These are phyloP conservation scores for Akanthomyces lecanii DNA, from an alignment of 2,329 filamentous ascomycete species.

Conservation along the genomic window DNA sequence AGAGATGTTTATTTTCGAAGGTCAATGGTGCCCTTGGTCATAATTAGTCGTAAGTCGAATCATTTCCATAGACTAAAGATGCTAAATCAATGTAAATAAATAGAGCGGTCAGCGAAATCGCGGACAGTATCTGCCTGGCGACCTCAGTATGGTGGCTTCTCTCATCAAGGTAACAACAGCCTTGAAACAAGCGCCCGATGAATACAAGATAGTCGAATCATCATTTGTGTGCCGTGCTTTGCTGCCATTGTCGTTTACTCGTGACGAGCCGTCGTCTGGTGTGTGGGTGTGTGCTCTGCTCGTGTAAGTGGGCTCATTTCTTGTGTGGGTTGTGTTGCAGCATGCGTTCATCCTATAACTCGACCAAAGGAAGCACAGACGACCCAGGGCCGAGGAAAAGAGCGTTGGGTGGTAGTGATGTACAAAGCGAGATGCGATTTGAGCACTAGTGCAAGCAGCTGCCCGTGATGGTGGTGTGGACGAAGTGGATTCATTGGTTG, in stretches of 20 bases:
- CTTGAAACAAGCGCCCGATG: background rate
- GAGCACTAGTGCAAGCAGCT: background rate
- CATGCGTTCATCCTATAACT: no score
- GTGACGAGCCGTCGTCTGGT: background rate
- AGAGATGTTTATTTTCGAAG: no score
- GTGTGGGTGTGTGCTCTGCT: background rate
- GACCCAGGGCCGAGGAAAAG: no score
- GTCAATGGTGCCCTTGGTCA: no score
- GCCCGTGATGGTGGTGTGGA: constrained; percentile 10
- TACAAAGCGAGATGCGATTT: constrained; percentile 5
- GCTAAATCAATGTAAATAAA: no score
- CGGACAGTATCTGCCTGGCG: no score
- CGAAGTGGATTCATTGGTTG: constrained; percentile 6
- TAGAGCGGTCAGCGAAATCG: no score
- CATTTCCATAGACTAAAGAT: no score
- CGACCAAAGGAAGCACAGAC: no score
- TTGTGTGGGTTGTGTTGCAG: no score
- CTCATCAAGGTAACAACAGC: background rate
- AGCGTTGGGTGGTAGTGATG: background rate
- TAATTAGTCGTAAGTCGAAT: no score
- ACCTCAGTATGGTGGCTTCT: no score
- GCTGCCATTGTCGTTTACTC: background rate
- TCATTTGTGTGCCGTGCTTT: background rate
- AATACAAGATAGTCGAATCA: background rate
- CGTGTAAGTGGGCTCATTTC: constrained; percentile 3